These are phyloP conservation scores for Groenewaldozyma salmanticensis DNA, from an alignment of 805 yeast genomes.

Conservation along the genomic window DNA sequence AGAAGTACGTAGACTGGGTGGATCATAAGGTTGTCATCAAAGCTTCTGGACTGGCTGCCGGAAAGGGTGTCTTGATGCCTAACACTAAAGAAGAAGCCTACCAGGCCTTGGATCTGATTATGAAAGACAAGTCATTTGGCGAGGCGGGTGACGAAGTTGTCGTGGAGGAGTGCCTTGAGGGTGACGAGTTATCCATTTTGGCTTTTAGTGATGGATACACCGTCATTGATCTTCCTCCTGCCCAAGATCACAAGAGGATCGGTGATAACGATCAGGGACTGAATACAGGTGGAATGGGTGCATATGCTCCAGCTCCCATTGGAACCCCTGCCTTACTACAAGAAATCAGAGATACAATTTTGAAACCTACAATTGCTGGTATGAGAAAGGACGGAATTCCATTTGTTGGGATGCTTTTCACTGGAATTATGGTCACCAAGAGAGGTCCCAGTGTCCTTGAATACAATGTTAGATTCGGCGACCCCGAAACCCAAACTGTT, in stretches of 20 bases:
- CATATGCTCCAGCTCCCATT: conserved; percentile 95
- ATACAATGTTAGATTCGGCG: conserved; percentile 97
- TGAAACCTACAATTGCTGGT: conserved; percentile 89
- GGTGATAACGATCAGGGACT: conserved; percentile 91
- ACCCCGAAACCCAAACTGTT: conserved; percentile 97
- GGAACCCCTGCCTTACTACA: conserved; percentile 69
- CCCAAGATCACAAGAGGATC: conserved; percentile 95
- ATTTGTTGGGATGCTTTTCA: conserved; percentile 89
- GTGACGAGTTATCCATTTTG: conserved; percentile 90
- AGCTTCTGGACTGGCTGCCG: conserved; percentile 98
- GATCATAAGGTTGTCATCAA: conserved; percentile 80
- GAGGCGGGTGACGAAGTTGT: conserved; percentile 92
- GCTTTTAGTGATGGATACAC: conserved; percentile 93
- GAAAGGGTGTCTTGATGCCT: conserved; percentile 96
- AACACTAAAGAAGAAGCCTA: conserved; percentile 73
- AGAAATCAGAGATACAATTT: conserved; percentile 61
- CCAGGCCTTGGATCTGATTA: conserved; percentile 73
- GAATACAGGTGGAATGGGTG: conserved; percentile 99
- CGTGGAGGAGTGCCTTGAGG: conserved; percentile 91
- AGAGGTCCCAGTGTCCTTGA: conserved; percentile 90
- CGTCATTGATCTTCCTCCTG: conserved; percentile 83
- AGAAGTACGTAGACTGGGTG: conserved; percentile 51
- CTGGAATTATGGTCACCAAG: conserved; percentile 87
- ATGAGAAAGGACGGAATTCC: conserved; percentile 95
- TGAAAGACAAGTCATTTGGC: conserved; percentile 86